Base-by-base conservation (phyloP, 2,329 filamentous ascomycete genomes). In the Cladosporium sp. region DNA sequence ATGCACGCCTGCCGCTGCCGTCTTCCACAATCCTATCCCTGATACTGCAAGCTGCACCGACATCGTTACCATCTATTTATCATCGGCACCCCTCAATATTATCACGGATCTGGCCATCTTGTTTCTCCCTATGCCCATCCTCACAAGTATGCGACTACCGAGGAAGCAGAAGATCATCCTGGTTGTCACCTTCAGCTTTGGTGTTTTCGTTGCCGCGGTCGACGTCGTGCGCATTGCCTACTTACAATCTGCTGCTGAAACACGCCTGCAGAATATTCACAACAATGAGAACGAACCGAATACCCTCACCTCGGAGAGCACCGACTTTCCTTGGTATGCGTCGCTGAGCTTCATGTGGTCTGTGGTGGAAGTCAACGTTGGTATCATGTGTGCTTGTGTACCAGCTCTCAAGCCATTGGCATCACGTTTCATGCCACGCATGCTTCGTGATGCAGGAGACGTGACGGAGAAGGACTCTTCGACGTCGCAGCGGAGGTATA, bases 321-420 rank as follows among this genome's bases (percentile, higher is more conserved):
- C 71, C 7, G 79, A 83, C 56, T 79, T 80, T 54, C 76, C 76
- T 32, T 83, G 78, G 84, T 90, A 92, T 63, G 88, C 88, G 1
- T 89, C 88, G 1, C 72, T 90, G 4, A 88, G 89, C 0, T 85
- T 95, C 64, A 92, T 96, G 88, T 97, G 91, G 92, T 92, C 88
- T 13, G 87, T 86, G 11, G 83, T 96, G 48, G 91, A 96, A 68
- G 89, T 96, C 63, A 93, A 95, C 58, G 76, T 95, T 1, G 91
- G 89, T 15, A 90, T 96, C 59, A 85, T 90, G 56, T 95, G 89
- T 64, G 91, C 87, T 37, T 96, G 90, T 61, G 87, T 96, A n/a
- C 92, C 92, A 7, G 92, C 87, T 0, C 73, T 96, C 55, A 96
- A 96, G 65, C 91, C 92, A 1, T 74, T 97, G 6, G 83, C 92